These are phyloP conservation scores for Priceomyces haplophilus DNA, from an alignment of 805 yeast genomes.

Conservation along the genomic window DNA sequence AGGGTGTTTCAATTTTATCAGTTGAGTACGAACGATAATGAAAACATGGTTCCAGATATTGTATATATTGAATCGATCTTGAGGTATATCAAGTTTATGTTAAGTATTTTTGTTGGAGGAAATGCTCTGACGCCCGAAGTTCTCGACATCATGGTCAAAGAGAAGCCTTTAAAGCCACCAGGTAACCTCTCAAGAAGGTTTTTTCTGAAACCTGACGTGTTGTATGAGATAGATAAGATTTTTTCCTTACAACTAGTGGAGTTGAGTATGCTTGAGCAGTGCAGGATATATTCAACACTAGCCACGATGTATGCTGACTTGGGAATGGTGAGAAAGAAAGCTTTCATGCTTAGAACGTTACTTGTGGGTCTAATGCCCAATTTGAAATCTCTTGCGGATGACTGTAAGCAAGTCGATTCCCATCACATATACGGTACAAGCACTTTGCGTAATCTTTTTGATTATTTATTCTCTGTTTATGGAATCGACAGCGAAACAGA, in stretches of 20 bases:
- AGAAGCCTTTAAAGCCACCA: slow-evolving; percentile 9
- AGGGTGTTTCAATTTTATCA: slow-evolving; percentile 31
- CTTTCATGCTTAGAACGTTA: slow-evolving; percentile 65
- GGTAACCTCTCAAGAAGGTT: slow-evolving; percentile 2
- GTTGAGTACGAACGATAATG: slow-evolving; percentile 51
- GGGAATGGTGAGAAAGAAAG: slow-evolving; percentile 62
- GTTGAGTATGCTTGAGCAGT: slow-evolving; percentile 49
- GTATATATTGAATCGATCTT: slow-evolving; percentile 72
- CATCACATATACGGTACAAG: slow-evolving; percentile 7
- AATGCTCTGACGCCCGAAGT: slow-evolving; percentile 36
- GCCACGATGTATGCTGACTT: slow-evolving; percentile 62
- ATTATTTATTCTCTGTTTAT: slow-evolving; percentile 50
- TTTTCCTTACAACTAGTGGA: slow-evolving; percentile 35
- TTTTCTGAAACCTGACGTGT: slow-evolving; percentile 40
- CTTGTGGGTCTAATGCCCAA: slow-evolving; percentile 50
- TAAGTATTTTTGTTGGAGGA: slow-evolving; percentile 47
- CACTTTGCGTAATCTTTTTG: slow-evolving; percentile 42
- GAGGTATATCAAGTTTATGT: slow-evolving; percentile 60
- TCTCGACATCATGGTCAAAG: slow-evolving; percentile 45
- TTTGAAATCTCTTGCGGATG: slow-evolving; percentile 13
- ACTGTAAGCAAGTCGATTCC: slow-evolving; percentile 2
- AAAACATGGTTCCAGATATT: slow-evolving; percentile 78
- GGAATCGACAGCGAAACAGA: slow-evolving; percentile 46
- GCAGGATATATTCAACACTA: slow-evolving; percentile 61
- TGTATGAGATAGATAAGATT: slow-evolving; percentile 32